Conservation (phyloP, 768 basidiomycete genomes). For the Leccinum olivaceopallidum region DNA sequence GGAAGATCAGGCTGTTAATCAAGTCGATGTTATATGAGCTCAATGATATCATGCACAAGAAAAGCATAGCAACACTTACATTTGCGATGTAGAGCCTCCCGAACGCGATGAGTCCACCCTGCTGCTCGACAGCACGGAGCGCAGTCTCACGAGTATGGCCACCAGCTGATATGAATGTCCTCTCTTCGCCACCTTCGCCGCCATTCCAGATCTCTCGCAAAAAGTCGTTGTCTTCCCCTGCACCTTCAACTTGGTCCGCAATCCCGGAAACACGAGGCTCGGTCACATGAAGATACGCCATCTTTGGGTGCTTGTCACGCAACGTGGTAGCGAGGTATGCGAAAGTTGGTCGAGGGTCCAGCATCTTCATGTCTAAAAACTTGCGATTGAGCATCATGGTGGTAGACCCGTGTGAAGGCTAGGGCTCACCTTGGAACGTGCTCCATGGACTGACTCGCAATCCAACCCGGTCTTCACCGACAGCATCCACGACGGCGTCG, state of each 20-base stretch:
- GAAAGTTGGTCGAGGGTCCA: background rate
- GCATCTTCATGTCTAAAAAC: background rate
- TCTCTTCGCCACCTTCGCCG: slow-evolving; percentile 23
- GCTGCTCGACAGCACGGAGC: slow-evolving; percentile 35
- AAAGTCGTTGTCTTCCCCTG: background rate
- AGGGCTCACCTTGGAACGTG: background rate
- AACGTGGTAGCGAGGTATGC: background rate
- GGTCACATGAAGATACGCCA: background rate
- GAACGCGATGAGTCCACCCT: slow-evolving; percentile 29
- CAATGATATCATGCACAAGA: background rate
- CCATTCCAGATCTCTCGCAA: background rate
- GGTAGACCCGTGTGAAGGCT: background rate
- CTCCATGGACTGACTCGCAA: background rate
- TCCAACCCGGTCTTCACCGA: background rate
- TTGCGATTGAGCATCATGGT: background rate
- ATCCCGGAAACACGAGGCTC: background rate
- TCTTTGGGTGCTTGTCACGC: background rate
- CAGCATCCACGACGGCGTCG: background rate
- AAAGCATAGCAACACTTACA: background rate
- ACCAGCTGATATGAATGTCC: background rate
- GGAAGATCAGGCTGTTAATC: background rate
- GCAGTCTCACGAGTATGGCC: slow-evolving; percentile 31
- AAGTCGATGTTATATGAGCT: background rate
- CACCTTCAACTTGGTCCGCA: background rate
- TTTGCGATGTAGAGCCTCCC: slow-evolving; percentile 25